Evolutionary conservation across 75 land plant species (phyloP).

Genomic region (Azolla pinnata): DNA sequence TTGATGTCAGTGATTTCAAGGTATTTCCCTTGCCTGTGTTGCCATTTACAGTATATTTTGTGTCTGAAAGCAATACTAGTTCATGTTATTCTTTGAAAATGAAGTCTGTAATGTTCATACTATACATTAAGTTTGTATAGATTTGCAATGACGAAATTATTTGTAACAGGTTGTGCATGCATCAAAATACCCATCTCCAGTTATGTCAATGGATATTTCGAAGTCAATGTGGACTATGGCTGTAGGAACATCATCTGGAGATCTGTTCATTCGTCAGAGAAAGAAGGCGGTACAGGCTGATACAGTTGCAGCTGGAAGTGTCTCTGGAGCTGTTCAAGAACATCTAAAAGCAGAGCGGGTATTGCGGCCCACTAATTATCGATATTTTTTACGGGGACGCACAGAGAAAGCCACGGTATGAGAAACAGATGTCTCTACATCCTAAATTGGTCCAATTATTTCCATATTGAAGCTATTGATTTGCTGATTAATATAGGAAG

Average conservation of each 20-base stretch:
- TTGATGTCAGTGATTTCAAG: constrained; percentile 47
- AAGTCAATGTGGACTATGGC: constrained; percentile 42
- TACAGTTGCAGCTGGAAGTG: background rate
- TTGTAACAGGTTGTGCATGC: constrained; percentile 57
- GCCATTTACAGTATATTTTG: too few relatives aligned
- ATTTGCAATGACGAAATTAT: too few relatives aligned
- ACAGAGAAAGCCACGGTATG: constrained; percentile 48
- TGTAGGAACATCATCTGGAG: constrained; percentile 69
- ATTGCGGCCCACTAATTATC: constrained; percentile 40
- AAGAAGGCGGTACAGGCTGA: constrained; percentile 15
- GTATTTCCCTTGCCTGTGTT: too few relatives aligned
- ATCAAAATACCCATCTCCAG: constrained; percentile 60
- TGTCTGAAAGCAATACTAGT: too few relatives aligned
- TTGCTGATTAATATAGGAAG: constrained; percentile 27
- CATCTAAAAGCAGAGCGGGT: constrained; percentile 16
- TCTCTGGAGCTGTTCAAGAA: background rate
- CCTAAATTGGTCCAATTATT: background rate
- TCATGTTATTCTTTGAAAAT: background rate
- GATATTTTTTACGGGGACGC: constrained; percentile 80
- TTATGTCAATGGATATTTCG: constrained; percentile 66
- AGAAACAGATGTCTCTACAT: too few relatives aligned
- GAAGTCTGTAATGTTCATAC: too few relatives aligned
- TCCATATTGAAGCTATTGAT: background rate
- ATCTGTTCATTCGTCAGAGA: constrained; percentile 56
- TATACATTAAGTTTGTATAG: too few relatives aligned